Conservation (phyloP, 192 early-diverging fungal genomes). For the Obelidium mucronatum region DNA sequence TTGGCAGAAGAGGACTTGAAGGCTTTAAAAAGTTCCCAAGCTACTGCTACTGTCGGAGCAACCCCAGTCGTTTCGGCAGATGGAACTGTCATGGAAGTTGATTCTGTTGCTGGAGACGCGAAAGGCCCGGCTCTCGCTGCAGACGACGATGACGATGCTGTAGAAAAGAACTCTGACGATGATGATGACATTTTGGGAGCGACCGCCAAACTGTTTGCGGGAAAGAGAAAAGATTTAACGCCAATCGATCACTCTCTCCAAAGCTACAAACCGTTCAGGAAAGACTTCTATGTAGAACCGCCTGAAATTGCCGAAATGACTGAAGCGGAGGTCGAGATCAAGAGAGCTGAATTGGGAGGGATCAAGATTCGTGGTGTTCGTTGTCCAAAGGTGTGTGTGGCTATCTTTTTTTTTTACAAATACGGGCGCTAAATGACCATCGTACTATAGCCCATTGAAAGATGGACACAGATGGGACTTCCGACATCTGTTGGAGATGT, state of each 20-base stretch:
- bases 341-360: constrained; percentile 86
- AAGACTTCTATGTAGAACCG: constrained; percentile 96
- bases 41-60: not conserved
- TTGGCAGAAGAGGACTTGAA: constrained; percentile 67
- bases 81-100: constrained; percentile 12
- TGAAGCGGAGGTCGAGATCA: constrained; percentile 80
- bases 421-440: not conserved
- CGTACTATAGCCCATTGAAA: constrained; percentile 68
- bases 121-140: not conserved
- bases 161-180: constrained; percentile 27
- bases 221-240: constrained; percentile 91
- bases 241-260: constrained; percentile 86
- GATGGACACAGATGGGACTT: constrained; percentile 97
- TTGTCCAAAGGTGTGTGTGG: constrained; percentile 74
- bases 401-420: not conserved
- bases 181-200: constrained; percentile 54
- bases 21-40: not conserved
- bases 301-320: constrained; percentile 86
- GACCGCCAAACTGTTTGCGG: constrained; percentile 76
- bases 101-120: constrained; percentile 27
- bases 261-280: constrained; percentile 86
- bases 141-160: constrained; percentile 38
- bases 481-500: constrained; percentile 71
- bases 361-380: constrained; percentile 92
- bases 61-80: not conserved